Conservation (phyloP, 352 stramenopile genomes). For the Phytopythium cucurbitacearum region DNA sequence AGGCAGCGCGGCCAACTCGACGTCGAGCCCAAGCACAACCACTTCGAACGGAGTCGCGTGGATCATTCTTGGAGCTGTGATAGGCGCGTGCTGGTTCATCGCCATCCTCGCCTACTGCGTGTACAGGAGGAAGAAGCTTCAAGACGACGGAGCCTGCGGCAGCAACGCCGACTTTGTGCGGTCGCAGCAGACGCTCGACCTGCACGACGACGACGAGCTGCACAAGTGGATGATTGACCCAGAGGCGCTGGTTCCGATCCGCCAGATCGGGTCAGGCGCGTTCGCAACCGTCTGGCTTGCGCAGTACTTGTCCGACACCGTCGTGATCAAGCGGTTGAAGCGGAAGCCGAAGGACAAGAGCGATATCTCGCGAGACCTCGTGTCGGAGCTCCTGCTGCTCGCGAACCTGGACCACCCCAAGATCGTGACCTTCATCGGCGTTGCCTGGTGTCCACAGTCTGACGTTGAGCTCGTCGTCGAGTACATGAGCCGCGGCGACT, state of each 20-base stretch:
- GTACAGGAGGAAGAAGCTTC: no score
- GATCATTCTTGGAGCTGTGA: slow-evolving; percentile 7
- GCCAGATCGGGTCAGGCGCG: slow-evolving; percentile 27
- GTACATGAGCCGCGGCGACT: slow-evolving; percentile 66
- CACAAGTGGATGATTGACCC: slow-evolving; percentile 46
- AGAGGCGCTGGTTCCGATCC: slow-evolving; percentile 20
- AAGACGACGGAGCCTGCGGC: no score
- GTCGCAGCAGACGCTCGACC: slow-evolving; percentile 6
- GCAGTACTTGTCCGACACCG: slow-evolving; percentile 34
- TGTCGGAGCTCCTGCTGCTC: slow-evolving; percentile 69
- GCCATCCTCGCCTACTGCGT: no score
- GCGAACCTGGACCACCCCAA: slow-evolving; percentile 60
- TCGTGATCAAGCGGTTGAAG: slow-evolving; percentile 44
- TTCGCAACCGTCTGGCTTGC: slow-evolving; percentile 55
- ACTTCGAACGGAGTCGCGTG: slow-evolving; percentile 4
- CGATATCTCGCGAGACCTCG: slow-evolving; percentile 36
- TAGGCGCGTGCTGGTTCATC: no score
- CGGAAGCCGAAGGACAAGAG: slow-evolving; percentile 7
- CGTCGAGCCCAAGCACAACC: neutral
- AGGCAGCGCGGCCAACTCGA: neutral
- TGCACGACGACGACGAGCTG: slow-evolving; percentile 52
- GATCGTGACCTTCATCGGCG: slow-evolving; percentile 78
- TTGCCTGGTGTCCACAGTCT: slow-evolving; percentile 43
- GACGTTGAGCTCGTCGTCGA: slow-evolving; percentile 70
- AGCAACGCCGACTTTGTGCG: no score